A percentile compares a stretch with the other conserved stretches of the same genome.
Evolutionary conservation across 2,329 filamentous ascomycete species (phyloP).

Genomic region (Furcasterigmium furcatum): DNA sequence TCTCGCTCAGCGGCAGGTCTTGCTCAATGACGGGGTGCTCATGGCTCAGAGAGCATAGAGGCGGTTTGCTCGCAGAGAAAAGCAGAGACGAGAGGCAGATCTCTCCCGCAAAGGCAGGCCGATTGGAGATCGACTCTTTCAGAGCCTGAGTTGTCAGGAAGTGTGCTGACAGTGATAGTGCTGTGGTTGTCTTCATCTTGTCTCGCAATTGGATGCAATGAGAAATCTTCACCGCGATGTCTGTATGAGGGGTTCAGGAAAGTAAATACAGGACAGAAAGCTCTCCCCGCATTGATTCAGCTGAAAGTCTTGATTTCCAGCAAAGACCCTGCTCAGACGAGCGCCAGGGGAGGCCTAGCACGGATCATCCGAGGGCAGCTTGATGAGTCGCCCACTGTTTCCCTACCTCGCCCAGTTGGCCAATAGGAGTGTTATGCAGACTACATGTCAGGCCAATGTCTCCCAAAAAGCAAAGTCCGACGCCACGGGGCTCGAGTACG

Average conservation of each 20-base stretch:
- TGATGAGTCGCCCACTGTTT: too few relatives aligned
- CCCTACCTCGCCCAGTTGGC: too few relatives aligned
- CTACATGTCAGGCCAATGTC: not conserved
- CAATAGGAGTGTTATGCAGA: not conserved
- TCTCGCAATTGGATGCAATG: not conserved
- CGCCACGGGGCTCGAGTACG: not conserved
- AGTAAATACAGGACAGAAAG: not conserved
- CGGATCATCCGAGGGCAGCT: not conserved
- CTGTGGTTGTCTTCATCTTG: constrained; percentile 9
- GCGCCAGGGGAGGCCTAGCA: not conserved
- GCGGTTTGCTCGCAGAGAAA: constrained; percentile 5
- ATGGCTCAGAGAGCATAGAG: constrained; percentile 5
- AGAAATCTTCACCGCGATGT: not conserved
- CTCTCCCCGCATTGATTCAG: not conserved
- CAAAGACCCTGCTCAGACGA: too few relatives aligned
- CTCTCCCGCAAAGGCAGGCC: constrained; percentile 3
- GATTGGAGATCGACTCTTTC: constrained; percentile 10
- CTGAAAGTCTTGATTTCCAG: not conserved
- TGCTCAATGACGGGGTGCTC: not conserved
- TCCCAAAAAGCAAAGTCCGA: not conserved
- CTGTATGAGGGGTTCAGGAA: not conserved
- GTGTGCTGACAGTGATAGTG: not conserved
- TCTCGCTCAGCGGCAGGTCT: constrained; percentile 12
- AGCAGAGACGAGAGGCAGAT: constrained; percentile 13
- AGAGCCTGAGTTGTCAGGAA: constrained; percentile 7